Evolutionary conservation across 1,284 basidiomycete genomes (phyloP), one percentile per base, ranked within the genome.

Genomic region (Ganoderma leucocontextum): DNA sequence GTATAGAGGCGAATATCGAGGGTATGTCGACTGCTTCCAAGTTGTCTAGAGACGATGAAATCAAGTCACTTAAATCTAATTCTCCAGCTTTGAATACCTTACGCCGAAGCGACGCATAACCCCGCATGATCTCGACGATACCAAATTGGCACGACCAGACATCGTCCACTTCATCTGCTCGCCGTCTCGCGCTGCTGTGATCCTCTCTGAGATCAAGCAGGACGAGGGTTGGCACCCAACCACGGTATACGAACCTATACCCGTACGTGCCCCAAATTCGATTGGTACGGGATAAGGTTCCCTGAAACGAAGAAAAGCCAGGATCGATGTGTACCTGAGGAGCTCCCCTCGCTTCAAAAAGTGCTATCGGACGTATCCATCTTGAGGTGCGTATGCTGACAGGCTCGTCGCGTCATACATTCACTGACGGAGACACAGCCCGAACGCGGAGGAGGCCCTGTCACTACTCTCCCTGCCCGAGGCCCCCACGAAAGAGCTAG

Each of bases 111-210:
- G 91, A 64, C 88, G 91, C 12, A 84, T 97, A 62, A 89, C 86
- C 9, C 94, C 93, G 29, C 82, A 79, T 62, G 94, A 97, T 79
- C 81, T 95, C 57, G 73, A 75, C 17, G 84, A 81, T 4, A 91
- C 90, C 4, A 80, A 75, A 60, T 82, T 92, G 10, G 83, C 80
- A 15, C 81, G 80, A 41, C 88, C 95, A 6, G 78, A 82, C 22
- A 87, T 85, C 63, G 78, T 98, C 22, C 96, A 98, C 78, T 95
- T 97, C 73, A 92, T 97, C 19, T 97, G 95, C 78, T 94, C 93
- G 8, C 93, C 94, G 0, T 79, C 84, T 0, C 86, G 96, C 65
- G 95, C 95, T 1, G 78, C 81, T 7, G 82, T 82, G 0, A 92
- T 97, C 64, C 81, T 93, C 72, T 83, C 86, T 60, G 90, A 96